These are phyloP conservation scores for Diplodia sapinea DNA, from an alignment of 2,329 filamentous ascomycete genomes.

Conservation along the genomic window DNA sequence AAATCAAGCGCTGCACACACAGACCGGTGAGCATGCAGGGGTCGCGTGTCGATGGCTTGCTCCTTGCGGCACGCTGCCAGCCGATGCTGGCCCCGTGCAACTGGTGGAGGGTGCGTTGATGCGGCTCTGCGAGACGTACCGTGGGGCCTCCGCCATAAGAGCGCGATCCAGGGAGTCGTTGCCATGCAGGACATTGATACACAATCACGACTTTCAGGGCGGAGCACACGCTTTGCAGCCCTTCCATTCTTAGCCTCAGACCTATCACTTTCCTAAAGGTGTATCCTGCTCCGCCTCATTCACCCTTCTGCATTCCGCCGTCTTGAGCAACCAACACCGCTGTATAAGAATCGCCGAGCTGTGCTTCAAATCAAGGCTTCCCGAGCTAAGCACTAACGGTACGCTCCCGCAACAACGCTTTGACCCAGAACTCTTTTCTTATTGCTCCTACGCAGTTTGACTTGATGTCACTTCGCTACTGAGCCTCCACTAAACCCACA, in stretches of 20 bases:
- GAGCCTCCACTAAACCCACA: not conserved
- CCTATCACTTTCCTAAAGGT: conserved; percentile 23
- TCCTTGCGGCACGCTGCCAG: conserved; percentile 22
- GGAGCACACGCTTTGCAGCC: conserved; percentile 19
- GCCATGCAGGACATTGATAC: conserved; percentile 25
- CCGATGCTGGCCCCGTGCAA: conserved; percentile 27
- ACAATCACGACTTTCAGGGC: conserved; percentile 30
- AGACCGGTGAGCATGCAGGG: conserved; percentile 33
- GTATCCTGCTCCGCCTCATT: conserved; percentile 28
- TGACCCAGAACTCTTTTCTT: conserved; percentile 16
- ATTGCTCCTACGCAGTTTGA: conserved; percentile 11
- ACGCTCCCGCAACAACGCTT: conserved; percentile 4
- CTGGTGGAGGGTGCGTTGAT: conserved; percentile 14
- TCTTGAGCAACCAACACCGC: conserved; percentile 4
- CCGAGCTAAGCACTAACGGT: conserved; percentile 13
- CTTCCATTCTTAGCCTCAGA: conserved; percentile 25
- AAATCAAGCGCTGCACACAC: conserved; percentile 16
- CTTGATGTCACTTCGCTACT: conserved; percentile 16
- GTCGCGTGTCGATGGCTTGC: conserved; percentile 29
- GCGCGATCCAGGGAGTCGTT: conserved; percentile 23
- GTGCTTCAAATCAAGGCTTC: conserved; percentile 1
- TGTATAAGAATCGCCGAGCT: conserved; percentile 23
- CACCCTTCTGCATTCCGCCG: conserved; percentile 11
- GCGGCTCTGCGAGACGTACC: conserved; percentile 30
- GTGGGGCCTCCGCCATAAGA: conserved; percentile 25